Conservation (phyloP, 1,284 basidiomycete species). For the Bjerkandera adusta region DNA sequence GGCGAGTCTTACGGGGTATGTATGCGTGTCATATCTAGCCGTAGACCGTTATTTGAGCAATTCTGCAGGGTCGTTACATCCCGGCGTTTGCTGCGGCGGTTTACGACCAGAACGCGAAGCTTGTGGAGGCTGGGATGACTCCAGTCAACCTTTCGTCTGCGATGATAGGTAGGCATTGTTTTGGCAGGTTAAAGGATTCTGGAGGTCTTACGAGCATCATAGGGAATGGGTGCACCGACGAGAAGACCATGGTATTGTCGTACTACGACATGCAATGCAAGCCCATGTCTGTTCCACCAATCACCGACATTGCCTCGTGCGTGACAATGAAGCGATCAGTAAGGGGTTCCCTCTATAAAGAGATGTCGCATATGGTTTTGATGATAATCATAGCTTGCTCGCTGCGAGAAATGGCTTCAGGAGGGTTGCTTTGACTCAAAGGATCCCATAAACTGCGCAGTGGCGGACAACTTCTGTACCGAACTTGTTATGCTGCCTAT, state of each 20-base stretch:
- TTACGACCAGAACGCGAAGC: conserved; percentile 68
- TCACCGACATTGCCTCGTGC: conserved; percentile 15
- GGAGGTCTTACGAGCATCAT: neutral
- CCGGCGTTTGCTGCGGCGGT: conserved; percentile 78
- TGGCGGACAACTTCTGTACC: conserved; percentile 38
- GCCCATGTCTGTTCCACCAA: conserved; percentile 12
- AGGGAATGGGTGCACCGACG: conserved; percentile 20
- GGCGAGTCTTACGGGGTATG: conserved; percentile 69
- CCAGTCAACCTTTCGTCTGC: conserved; percentile 76
- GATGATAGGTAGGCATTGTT: conserved; percentile 66
- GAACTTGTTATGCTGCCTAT: conserved; percentile 12
- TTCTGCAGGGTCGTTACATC: conserved; percentile 73
- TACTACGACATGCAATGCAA: conserved; percentile 20
- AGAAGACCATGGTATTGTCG: conserved; percentile 13
- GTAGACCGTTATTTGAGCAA: conserved; percentile 1
- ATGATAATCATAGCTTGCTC: conserved; percentile 21
- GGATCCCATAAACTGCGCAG: conserved; percentile 39
- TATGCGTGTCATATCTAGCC: conserved; percentile 5
- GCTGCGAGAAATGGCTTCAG: conserved; percentile 29
- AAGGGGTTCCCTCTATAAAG: neutral
- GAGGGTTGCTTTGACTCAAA: conserved; percentile 30
- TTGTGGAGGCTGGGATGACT: conserved; percentile 52
- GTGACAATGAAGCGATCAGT: conserved; percentile 17
- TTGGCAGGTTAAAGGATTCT: neutral
- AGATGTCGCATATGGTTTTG: neutral